Evolutionary conservation across 1,139 yeast genomes (phyloP).

Genomic region (Candida freyschussii): DNA sequence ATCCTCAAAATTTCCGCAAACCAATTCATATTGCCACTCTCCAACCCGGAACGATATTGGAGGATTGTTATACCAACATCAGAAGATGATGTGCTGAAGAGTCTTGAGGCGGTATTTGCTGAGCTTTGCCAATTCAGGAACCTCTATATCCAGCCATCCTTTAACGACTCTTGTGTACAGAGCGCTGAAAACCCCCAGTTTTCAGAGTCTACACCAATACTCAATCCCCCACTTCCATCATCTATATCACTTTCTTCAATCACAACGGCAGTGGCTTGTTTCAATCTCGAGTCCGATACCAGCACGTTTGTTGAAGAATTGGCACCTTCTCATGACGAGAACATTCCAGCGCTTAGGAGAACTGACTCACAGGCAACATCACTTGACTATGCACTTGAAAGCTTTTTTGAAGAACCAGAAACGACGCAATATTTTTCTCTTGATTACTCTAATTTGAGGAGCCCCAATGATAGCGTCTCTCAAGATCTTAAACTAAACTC

Average conservation of each 20-base stretch:
- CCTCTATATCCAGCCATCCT: constrained; percentile 26
- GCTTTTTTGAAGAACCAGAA: constrained; percentile 37
- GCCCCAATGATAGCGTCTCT: no score
- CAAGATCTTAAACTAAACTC: no score
- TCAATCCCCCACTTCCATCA: constrained; percentile 6
- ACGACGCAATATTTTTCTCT: constrained; percentile 4
- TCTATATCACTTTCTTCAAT: constrained; percentile 25
- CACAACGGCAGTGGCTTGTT: constrained; percentile 30
- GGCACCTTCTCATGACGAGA: not conserved
- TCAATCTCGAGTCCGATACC: constrained; percentile 26
- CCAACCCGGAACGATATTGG: constrained; percentile 74
- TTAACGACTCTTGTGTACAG: constrained; percentile 1
- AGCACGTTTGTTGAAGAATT: constrained; percentile 21
- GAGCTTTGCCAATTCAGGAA: constrained; percentile 44
- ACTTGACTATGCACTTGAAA: constrained; percentile 49
- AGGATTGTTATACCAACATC: constrained; percentile 45
- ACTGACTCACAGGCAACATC: constrained; percentile 31
- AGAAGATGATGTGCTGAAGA: constrained; percentile 31
- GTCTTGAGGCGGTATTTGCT: constrained; percentile 37
- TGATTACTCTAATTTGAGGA: no score
- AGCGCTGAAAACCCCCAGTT: not conserved
- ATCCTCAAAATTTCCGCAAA: constrained; percentile 47
- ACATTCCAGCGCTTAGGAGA: constrained; percentile 4
- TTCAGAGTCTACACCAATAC: not conserved
- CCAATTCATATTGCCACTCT: constrained; percentile 60